phyloP scores from a whole-genome alignment of 371 early-diverging fungal species.

The Haplosporangium sp. region DNA sequence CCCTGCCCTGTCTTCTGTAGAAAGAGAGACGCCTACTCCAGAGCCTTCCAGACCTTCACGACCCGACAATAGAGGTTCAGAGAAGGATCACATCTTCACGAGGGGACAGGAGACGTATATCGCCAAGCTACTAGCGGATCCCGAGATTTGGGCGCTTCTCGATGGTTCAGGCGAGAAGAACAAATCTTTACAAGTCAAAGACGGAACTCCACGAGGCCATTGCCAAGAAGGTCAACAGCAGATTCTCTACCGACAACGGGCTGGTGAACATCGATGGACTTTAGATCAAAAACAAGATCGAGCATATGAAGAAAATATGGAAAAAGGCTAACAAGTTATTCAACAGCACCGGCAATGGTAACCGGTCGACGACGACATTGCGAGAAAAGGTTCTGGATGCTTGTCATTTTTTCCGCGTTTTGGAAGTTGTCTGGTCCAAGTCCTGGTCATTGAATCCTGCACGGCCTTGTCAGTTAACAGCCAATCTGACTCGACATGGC shows the following conservation, averaged over 20 bases:
- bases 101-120: not conserved
- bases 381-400: not conserved
- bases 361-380: not conserved
- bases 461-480: slow-evolving; percentile 1
- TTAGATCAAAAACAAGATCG: slow-evolving; percentile 17
- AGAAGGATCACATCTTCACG: not conserved
- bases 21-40: too few relatives aligned
- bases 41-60: not conserved
- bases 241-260: slow-evolving; percentile 5
- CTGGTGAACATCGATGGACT: not conserved
- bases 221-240: slow-evolving; percentile 9
- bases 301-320: slow-evolving; percentile 8
- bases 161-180: slow-evolving; percentile 13
- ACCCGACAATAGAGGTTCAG: not conserved
- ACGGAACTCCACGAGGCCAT: slow-evolving; percentile 2
- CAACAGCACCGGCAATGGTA: not conserved
- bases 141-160: slow-evolving; percentile 7
- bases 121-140: slow-evolving; percentile 11
- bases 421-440: slow-evolving; percentile 1
- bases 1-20: too few relatives aligned
- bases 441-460: slow-evolving; percentile 7
- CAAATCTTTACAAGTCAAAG: slow-evolving; percentile 1
- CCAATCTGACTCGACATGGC: not conserved
- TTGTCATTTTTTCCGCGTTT: slow-evolving; percentile 9
- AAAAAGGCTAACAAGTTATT: not conserved